Evolutionary conservation across 129 eudicot genomes (phyloP).

Genomic region (Artemisia tridentata): DNA sequence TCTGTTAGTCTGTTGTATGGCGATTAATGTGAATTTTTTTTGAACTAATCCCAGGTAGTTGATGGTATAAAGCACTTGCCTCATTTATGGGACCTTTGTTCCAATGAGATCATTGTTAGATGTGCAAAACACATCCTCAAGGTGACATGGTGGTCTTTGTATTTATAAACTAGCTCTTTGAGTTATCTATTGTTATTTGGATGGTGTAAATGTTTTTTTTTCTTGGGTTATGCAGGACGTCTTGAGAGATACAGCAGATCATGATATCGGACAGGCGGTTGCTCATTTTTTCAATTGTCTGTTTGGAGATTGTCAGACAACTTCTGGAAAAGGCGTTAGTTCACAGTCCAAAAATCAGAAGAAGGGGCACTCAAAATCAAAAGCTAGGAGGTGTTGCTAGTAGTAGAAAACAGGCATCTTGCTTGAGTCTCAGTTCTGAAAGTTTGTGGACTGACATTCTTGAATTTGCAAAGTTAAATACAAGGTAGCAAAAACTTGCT

Average conservation of each 20-base stretch:
- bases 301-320: conserved; percentile 66
- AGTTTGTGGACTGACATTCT: conserved; percentile 78
- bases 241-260: conserved; percentile 83
- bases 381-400: conserved; percentile 41
- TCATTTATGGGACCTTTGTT: conserved; percentile 92
- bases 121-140: conserved; percentile 90
- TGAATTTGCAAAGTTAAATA: conserved; percentile 85
- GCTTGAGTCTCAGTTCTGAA: conserved; percentile 54
- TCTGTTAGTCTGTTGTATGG: neutral
- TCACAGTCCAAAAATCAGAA: conserved; percentile 50
- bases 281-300: conserved; percentile 84
- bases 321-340: conserved; percentile 44
- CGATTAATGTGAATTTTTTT: neutral
- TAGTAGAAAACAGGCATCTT: conserved; percentile 50
- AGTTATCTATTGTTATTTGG: neutral
- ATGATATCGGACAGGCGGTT: conserved; percentile 77
- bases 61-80: conserved; percentile 92
- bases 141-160: conserved; percentile 36
- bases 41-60: conserved; percentile 58
- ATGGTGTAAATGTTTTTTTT: neutral
- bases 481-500: conserved; percentile 49
- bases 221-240: conserved; percentile 51
- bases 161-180: neutral
- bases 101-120: conserved; percentile 82
- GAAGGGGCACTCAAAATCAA: conserved; percentile 59